These are phyloP conservation scores for Beauveria caledonica DNA, from an alignment of 2,329 filamentous ascomycete genomes.

Conservation along the genomic window DNA sequence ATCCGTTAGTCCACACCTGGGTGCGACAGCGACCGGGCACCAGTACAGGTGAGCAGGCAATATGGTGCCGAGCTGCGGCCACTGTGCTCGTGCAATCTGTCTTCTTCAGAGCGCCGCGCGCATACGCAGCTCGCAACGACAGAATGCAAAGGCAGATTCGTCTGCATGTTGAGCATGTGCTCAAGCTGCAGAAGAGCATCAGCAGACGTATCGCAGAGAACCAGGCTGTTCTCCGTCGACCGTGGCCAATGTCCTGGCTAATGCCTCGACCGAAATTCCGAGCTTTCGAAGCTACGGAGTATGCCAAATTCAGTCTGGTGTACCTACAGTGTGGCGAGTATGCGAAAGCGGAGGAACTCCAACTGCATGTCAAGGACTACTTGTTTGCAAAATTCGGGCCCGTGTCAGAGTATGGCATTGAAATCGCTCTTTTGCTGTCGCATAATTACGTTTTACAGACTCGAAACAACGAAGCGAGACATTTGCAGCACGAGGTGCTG, in stretches of 20 bases:
- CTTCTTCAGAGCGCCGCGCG: not conserved
- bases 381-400: not conserved
- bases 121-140: not conserved
- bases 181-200: not conserved
- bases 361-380: not conserved
- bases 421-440: not conserved
- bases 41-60: constrained; percentile 3
- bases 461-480: constrained; percentile 1
- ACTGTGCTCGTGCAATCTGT: constrained; percentile 1
- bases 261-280: not conserved
- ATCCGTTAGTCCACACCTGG: not conserved
- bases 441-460: constrained; percentile 2
- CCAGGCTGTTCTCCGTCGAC: not conserved
- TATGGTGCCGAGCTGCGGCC: constrained; percentile 1
- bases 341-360: not conserved
- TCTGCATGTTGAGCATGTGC: constrained; percentile 3
- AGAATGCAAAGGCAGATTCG: not conserved
- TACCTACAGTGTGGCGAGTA: constrained; percentile 1
- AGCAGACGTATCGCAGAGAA: not conserved
- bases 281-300: not conserved
- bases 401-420: not conserved
- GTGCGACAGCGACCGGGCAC: constrained; percentile 1
- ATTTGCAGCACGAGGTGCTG: not conserved
- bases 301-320: constrained; percentile 1
- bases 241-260: not conserved